Evolutionary conservation across 331 rosid genomes (phyloP).

Genomic region (Stylosanthes scabra): DNA sequence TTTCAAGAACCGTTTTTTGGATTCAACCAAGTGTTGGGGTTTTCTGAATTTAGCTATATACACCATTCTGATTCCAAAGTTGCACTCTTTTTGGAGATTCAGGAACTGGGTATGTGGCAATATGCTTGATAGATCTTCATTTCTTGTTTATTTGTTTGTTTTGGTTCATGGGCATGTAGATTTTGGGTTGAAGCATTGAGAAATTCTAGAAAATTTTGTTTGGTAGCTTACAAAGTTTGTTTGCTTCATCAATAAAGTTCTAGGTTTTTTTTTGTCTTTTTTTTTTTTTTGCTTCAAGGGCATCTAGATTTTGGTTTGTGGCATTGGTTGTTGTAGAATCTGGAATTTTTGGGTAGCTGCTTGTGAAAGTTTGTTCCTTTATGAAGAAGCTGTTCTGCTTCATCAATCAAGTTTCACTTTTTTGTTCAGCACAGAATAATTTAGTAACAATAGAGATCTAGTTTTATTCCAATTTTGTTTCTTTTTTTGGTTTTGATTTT

Average conservation of each 20-base stretch:
- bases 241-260: conserved; percentile 3
- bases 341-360: conserved; percentile 29
- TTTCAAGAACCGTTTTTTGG: conserved; percentile 29
- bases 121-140: conserved; percentile 55
- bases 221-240: conserved; percentile 13
- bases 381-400: conserved; percentile 24
- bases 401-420: conserved; percentile 29
- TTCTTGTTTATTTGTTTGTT: no score
- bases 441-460: conserved; percentile 49
- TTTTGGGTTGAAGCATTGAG: conserved; percentile 18
- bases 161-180: conserved; percentile 2
- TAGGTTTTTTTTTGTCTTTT: neutral
- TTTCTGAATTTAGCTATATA: conserved; percentile 64
- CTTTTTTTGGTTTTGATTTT: neutral
- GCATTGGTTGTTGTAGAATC: neutral
- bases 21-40: conserved; percentile 31
- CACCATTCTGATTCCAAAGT: neutral
- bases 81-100: conserved; percentile 44
- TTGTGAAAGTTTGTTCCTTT: conserved; percentile 38
- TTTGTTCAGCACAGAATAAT: conserved; percentile 25
- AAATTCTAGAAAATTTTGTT: neutral
- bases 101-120: conserved; percentile 62
- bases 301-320: conserved; percentile 10
- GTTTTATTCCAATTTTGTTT: conserved; percentile 16
- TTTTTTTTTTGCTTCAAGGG: conserved; percentile 20